phyloP scores from a whole-genome alignment of 2,329 filamentous ascomycete genomes.

The Lecanoromycetidae sp. region DNA sequence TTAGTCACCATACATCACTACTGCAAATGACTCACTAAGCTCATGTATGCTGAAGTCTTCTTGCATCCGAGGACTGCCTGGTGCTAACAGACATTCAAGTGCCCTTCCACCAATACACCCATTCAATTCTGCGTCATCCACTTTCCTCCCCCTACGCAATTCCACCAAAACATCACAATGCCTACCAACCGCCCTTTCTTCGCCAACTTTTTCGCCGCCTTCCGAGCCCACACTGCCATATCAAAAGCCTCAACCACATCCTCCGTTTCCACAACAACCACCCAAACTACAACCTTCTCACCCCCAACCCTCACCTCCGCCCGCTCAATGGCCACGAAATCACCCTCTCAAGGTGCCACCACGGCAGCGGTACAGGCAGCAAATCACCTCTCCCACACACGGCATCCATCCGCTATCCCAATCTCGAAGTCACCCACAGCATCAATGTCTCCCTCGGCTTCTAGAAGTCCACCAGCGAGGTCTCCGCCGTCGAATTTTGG shows the following conservation, averaged over 20 bases:
- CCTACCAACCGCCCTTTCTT: constrained; percentile 55
- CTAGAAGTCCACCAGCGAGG: constrained; percentile 21
- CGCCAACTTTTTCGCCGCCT: constrained; percentile 55
- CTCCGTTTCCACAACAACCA: constrained; percentile 24
- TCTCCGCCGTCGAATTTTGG: constrained; percentile 4
- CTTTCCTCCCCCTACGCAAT: not conserved
- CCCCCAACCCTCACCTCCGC: constrained; percentile 30
- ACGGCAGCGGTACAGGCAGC: constrained; percentile 25
- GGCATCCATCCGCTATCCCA: constrained; percentile 24
- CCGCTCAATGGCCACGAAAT: constrained; percentile 34
- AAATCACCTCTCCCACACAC: constrained; percentile 23
- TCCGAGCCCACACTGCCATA: constrained; percentile 50
- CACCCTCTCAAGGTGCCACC: constrained; percentile 20
- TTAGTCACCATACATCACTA: not conserved
- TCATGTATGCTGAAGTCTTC: not conserved
- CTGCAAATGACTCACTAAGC: not conserved
- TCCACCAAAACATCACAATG: constrained; percentile 33
- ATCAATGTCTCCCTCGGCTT: constrained; percentile 23
- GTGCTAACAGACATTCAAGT: not conserved
- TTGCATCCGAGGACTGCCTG: not conserved
- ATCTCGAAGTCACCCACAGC: too few relatives aligned
- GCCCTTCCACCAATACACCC: not conserved
- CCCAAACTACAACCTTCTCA: constrained; percentile 30
- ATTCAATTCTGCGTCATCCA: not conserved
- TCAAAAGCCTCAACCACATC: constrained; percentile 43